phyloP scores from a whole-genome alignment of 768 basidiomycete genomes.

The Tulasnella sp. region DNA sequence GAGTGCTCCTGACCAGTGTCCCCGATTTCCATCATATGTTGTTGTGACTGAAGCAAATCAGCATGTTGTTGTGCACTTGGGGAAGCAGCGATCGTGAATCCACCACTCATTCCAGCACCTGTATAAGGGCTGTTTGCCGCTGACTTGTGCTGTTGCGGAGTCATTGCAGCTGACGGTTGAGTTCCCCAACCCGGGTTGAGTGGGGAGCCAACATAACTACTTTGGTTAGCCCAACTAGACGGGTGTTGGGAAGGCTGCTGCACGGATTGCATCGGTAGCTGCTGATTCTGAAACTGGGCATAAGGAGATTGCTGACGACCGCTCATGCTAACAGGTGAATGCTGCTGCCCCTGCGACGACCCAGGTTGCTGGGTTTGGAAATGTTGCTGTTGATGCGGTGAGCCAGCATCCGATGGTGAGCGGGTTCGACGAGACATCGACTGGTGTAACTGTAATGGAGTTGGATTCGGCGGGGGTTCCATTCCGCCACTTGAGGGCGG shows the following conservation, averaged over 20 bases:
- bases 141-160: no score
- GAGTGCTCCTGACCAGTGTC: neutral
- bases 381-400: neutral
- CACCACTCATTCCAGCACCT: neutral
- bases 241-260: neutral
- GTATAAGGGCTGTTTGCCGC: no score
- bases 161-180: constrained; percentile 5
- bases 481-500: neutral
- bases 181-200: constrained; percentile 12
- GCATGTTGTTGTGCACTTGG: constrained; percentile 1
- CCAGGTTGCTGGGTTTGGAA: neutral
- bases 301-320: no score
- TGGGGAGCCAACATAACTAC: constrained; percentile 13
- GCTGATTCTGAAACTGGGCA: no score
- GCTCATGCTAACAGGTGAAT: neutral
- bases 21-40: neutral
- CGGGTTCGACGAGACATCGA: neutral
- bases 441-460: no score
- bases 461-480: no score
- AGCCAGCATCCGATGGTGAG: neutral
- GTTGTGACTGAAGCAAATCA: constrained; percentile 4
- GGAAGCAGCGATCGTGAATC: constrained; percentile 5
- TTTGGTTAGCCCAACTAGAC: neutral
- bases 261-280: neutral
- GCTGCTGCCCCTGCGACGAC: neutral